Percentiles rank a stretch among this genome's conserved stretches.
These are phyloP conservation scores for Drechslera avenae DNA, from an alignment of 2,329 filamentous ascomycete species.

Conservation along the genomic window DNA sequence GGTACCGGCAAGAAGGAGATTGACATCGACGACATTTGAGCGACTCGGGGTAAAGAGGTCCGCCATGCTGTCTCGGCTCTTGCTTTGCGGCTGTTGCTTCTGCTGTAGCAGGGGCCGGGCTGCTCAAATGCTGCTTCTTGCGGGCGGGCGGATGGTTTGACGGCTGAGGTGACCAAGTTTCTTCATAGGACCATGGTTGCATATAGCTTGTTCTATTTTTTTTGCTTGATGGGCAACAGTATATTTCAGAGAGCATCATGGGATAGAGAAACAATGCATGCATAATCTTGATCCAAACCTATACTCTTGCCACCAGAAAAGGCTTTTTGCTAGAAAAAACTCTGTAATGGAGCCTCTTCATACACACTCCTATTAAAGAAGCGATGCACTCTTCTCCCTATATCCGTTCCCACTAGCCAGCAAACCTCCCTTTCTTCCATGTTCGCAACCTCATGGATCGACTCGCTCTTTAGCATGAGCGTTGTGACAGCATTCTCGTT, in stretches of 20 bases:
- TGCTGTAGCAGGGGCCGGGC: slow-evolving; percentile 28
- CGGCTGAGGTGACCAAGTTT: not conserved
- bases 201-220: not conserved
- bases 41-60: slow-evolving; percentile 20
- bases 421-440: slow-evolving; percentile 76
- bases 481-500: slow-evolving; percentile 73
- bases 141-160: slow-evolving; percentile 44
- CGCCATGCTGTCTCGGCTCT: slow-evolving; percentile 46
- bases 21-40: slow-evolving; percentile 91
- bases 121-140: slow-evolving; percentile 50
- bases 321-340: slow-evolving; percentile 16
- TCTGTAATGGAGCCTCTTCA: slow-evolving; percentile 37
- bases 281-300: slow-evolving; percentile 3
- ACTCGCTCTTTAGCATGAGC: slow-evolving; percentile 74
- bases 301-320: slow-evolving; percentile 7
- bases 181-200: not conserved
- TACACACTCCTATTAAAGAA: slow-evolving; percentile 76
- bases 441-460: slow-evolving; percentile 82
- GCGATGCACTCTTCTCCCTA: slow-evolving; percentile 73
- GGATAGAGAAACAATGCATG: slow-evolving; percentile 9
- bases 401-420: slow-evolving; percentile 75
- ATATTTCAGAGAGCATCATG: slow-evolving; percentile 2
- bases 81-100: slow-evolving; percentile 17
- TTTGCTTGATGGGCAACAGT: not conserved
- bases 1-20: slow-evolving; percentile 77